Base-by-base conservation (phyloP, 768 basidiomycete species). In the Exidia glandulosa region DNA sequence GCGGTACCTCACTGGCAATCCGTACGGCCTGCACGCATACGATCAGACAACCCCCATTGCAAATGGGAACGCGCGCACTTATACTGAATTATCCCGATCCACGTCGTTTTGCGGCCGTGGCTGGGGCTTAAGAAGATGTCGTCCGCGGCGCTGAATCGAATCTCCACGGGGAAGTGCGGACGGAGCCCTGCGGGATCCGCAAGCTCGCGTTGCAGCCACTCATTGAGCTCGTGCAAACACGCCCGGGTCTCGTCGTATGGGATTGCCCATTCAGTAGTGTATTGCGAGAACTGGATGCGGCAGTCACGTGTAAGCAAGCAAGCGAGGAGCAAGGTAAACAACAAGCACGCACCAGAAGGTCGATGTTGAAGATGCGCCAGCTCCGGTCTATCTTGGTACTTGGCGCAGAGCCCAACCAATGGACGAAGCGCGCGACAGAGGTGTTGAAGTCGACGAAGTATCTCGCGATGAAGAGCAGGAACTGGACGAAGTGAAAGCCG, bases 1-100 rank as follows among this genome's bases (percentile, higher is more conserved):
- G 60, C 83, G 84, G 74, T 95, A 96, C 16, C 90, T 87, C 7
- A 92, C 85, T 55, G 84, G 82, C 62, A 86, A 77, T 6, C 87
- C 87, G 68, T 94, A 97, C 2, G 94, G 93, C 67, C 94, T 95
- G 65, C 36, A n/a, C n/a, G n/a, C n/a, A 19, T 3, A 23, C 33
- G 12, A 34, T 55, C 57, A 58, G 45, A 57, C 59, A 48, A 60
- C 50, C 19, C 29, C 23, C 62, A 55, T 57, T 59, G 56, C 58
- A 7, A 37, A 29, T 41, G n/a, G 16, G 30, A 31, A 45, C 1
- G 55, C 48, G 33, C 89, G 67, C 60, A 97, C 95, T 91, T 92
- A 76, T 86, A 99, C 68, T 94, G 91, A n/a, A 96, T 83, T 57
- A 98, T 84, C n/a, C 96, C 96, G 61, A 99, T 90, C 89, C 94